phyloP scores from a whole-genome alignment of 1,284 basidiomycete genomes.

The Puccinia coronata region DNA sequence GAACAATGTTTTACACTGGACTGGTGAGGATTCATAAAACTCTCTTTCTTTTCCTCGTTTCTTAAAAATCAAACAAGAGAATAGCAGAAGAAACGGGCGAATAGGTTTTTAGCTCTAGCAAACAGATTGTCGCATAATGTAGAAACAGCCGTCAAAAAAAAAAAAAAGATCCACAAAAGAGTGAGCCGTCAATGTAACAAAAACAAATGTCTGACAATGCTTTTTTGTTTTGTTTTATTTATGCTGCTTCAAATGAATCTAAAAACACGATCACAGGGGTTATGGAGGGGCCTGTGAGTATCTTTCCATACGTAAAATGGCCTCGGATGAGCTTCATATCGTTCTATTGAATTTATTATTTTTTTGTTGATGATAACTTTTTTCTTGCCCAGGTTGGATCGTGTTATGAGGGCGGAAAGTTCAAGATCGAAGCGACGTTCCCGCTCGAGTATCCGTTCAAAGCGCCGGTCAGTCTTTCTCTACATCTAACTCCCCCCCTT shows the following conservation, averaged over 20 bases:
- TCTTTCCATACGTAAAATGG: neutral
- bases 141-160: neutral
- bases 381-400: slow-evolving; percentile 1
- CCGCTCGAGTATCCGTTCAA: slow-evolving; percentile 59
- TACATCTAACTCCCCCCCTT: no score
- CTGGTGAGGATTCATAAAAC: slow-evolving; percentile 6
- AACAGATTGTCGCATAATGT: no score
- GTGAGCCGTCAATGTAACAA: neutral
- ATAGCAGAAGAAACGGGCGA: neutral
- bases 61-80: neutral
- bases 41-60: neutral
- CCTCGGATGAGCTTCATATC: neutral
- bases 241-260: no score
- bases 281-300: slow-evolving; percentile 42
- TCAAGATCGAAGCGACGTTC: slow-evolving; percentile 56
- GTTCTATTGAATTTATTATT: neutral
- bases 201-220: no score
- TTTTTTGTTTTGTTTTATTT: neutral
- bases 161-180: neutral
- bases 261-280: slow-evolving; percentile 17
- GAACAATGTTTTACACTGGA: slow-evolving; percentile 46
- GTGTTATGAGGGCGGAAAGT: slow-evolving; percentile 38
- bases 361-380: neutral
- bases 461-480: slow-evolving; percentile 54
- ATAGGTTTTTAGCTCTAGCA: no score